Base-by-base conservation (phyloP, 1,139 yeast species). In the Saccharomycopsis phalli region DNA sequence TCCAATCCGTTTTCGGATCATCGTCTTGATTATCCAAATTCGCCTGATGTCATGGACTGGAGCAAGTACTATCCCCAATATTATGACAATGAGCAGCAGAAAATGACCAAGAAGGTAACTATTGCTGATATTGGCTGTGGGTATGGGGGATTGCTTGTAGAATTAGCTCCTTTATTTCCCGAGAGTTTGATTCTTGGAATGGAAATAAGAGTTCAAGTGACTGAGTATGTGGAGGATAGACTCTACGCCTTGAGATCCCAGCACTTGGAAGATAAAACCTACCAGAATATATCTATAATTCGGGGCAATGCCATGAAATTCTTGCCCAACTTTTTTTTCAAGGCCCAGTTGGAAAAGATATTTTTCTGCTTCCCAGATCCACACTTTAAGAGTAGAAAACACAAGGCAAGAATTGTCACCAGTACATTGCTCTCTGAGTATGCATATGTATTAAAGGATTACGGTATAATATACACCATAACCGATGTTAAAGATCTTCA, bases 341-440 rank as follows among this genome's bases (percentile, higher is more conserved):
- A 81, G 59, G 78, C 79, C 4, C 93, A 83, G 59, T 66, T 91
- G 41, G 75, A 80, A 30, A 91, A 91, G 66, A 83, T 91, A 76
- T 91, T 91, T 62, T 91, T 93, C 65, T 93, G 98, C 61, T 91
- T 91, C 71, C 99, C 99, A 16, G 99, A 91, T 61, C 99, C 99
- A 11, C 98, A 93, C 60, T 91, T 91, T 68, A 91, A 91, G 58
- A 95, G 86, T 60, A 73, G 98, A 54, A 91, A 91, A 59, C 98
- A 93, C 62, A 91, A 91, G 66, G 97, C 97, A 6, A 73, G 99
- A 66, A 91, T 91, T 53, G 76, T 91, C 50, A 88, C 98, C 46
- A 79, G 76, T 47, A 91, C 97, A 1, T 65, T 91, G 47, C 68
- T 87, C 44, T 74, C 93, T 27, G 98, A 91, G 59, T 91, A 91